These are phyloP conservation scores for Cryptococcus sp. DNA, from an alignment of 1,284 basidiomycete species.

Conservation along the genomic window DNA sequence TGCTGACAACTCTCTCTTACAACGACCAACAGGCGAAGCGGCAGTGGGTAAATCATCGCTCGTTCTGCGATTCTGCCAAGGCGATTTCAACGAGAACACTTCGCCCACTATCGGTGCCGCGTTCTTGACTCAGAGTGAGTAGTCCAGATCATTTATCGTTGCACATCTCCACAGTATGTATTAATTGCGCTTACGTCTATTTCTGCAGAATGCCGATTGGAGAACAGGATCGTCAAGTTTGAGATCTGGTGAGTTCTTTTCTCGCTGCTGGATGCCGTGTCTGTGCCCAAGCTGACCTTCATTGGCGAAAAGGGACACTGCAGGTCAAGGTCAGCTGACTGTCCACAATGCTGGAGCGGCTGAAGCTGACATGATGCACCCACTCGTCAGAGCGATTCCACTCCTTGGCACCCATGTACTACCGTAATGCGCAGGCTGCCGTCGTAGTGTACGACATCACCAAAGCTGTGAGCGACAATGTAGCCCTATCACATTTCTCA, in stretches of 20 bases:
- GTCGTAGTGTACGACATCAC: conserved; percentile 98
- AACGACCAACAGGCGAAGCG: conserved; percentile 86
- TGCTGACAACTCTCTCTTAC: no score
- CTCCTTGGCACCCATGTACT: conserved; percentile 82
- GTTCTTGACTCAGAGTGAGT: conserved; percentile 59
- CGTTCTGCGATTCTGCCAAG: conserved; percentile 77
- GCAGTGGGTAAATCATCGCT: conserved; percentile 99
- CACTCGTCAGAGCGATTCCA: conserved; percentile 43
- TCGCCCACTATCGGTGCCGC: conserved; percentile 94
- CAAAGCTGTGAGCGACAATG: conserved; percentile 47
- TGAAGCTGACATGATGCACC: not conserved
- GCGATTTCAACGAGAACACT: conserved; percentile 53
- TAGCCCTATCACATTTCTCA: not conserved
- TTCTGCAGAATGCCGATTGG: conserved; percentile 51
- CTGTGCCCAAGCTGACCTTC: not conserved
- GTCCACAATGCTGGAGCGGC: not conserved
- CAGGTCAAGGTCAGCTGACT: conserved; percentile 46
- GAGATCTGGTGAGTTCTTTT: conserved; percentile 51
- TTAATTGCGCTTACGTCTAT: no score
- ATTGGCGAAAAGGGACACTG: conserved; percentile 46
- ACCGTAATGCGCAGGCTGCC: conserved; percentile 95
- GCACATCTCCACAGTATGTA: no score
- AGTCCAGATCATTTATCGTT: not conserved
- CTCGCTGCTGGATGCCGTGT: not conserved
- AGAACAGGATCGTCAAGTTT: conserved; percentile 55